Evolutionary conservation across 768 basidiomycete species (phyloP), one percentile per base, ranked within the genome.

Genomic region (Chalciporus chontae): DNA sequence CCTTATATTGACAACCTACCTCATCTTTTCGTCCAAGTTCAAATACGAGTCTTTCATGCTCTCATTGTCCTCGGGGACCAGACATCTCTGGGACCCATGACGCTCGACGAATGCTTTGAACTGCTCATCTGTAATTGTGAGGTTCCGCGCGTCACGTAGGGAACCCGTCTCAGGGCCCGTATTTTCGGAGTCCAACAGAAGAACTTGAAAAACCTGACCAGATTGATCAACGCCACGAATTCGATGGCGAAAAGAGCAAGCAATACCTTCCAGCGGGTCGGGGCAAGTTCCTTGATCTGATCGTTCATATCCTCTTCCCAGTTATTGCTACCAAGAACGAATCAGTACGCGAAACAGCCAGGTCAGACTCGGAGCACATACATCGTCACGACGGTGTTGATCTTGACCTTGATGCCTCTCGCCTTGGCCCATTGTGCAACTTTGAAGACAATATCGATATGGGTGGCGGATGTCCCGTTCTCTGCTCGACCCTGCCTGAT

Each of bases 241-340:
- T 6, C 10, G 39, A 6, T 13, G 18, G 13, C 18, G 4, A 40
- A 10, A 18, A 19, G 3, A 11, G 15, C 9, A 3, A 10, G 19
- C 21, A 47, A 0, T 54, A 69, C 73, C 65, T 74, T 74, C 73
- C 73, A 74, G 13, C 72, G 71, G 45, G 63, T 63, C 0, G 72
- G 72, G 0, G 50, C 54, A 17, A 72, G 54, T 18, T 66, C 53
- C 40, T 62, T 56, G 6, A 74, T 71, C 27, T 61, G 57, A 5
- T 67, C 63, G 21, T 70, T 73, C 73, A 73, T 74, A 7, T 73
- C 71, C 46, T 73, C 71, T 13, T 71, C 50, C 63, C 65, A 70
- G 43, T 73, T 73, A 14, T 68, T 62, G 8, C 70, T 73, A 23
- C 10, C 17, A n/a, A 8, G 2, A 26, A 24, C 11, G 15, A 8